phyloP scores from a whole-genome alignment of 2,329 filamentous ascomycete species.

The Clarireedia homoeocarpa region DNA sequence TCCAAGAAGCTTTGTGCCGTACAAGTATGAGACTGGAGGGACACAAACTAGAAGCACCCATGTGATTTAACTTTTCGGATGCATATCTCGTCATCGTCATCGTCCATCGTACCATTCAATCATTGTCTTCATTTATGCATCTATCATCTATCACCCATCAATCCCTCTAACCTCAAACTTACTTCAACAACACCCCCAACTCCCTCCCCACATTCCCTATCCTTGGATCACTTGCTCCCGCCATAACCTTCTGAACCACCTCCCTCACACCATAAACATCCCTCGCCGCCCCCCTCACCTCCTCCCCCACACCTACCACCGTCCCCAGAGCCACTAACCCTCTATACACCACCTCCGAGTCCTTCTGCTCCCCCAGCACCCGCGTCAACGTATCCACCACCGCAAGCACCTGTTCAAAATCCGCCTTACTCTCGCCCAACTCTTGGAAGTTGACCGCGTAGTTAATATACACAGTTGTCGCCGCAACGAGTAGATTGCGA shows the following conservation, averaged over 20 bases:
- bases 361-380: slow-evolving; percentile 58
- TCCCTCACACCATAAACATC: slow-evolving; percentile 46
- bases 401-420: slow-evolving; percentile 36
- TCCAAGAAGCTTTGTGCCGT: no score
- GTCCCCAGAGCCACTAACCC: slow-evolving; percentile 79
- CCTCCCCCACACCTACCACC: slow-evolving; percentile 48
- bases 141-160: background rate
- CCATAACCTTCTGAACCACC: slow-evolving; percentile 39
- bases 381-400: slow-evolving; percentile 52
- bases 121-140: background rate
- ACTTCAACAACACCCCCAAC: slow-evolving; percentile 33
- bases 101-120: background rate
- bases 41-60: background rate
- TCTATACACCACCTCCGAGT: slow-evolving; percentile 78
- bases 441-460: slow-evolving; percentile 64
- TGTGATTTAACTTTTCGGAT: no score
- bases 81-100: background rate
- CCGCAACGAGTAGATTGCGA: slow-evolving; percentile 74
- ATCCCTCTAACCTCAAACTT: background rate
- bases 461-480: slow-evolving; percentile 79
- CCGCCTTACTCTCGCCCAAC: slow-evolving; percentile 1
- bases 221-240: slow-evolving; percentile 50
- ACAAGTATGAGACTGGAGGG: background rate
- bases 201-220: slow-evolving; percentile 52
- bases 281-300: slow-evolving; percentile 49